Base-by-base conservation (phyloP, 2,329 filamentous ascomycete genomes). In the Aureobasidium sp. region DNA sequence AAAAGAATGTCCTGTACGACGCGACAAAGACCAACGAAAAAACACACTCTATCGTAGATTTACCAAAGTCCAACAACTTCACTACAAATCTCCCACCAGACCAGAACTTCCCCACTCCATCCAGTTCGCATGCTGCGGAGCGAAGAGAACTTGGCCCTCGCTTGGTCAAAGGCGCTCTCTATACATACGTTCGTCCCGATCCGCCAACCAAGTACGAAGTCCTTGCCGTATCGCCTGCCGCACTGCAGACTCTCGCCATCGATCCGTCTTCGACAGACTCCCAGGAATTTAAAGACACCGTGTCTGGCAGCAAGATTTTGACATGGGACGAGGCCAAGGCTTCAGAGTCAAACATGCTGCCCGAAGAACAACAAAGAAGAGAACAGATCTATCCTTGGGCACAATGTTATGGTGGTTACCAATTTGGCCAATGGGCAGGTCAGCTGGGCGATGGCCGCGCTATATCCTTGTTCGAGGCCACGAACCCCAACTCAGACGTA, bases 361-460 rank as follows among this genome's bases (percentile, higher is more conserved):
- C 71, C 26, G 68, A 70, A 82, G 82, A 88, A 64, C 82, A 87
- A 64, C 80, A 84, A 63, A 81, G 79, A 66, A 72, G 77, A 27
- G 78, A 85, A 63, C 88, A 89, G 23, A 86, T 94, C 47, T 99
- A 99, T 73, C 93, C 94, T 0, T 99, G 94, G 94, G 92, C 94
- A 36, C 94, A 99, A 76, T 97, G 94, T 77, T 99, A 99, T 73
- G 94, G 94, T 62, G 93, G 93, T 62, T 79, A 81, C 68, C 75
- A 76, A 55, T 76, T 77, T 63, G 94, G 94, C 6, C 86, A 89
- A 67, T 99, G 93, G 93, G 94, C 94, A 3, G 92, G 94, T 6
- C 94, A 99, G 74, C 84, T 99, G 1, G 94, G 94, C 46, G 94
- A 99, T 72, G 94, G 94, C 41, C 84, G 94, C 61, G 94, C 92